Base-by-base conservation (phyloP, 2,329 filamentous ascomycete species). In the Ophiostoma novo-ulmi region DNA sequence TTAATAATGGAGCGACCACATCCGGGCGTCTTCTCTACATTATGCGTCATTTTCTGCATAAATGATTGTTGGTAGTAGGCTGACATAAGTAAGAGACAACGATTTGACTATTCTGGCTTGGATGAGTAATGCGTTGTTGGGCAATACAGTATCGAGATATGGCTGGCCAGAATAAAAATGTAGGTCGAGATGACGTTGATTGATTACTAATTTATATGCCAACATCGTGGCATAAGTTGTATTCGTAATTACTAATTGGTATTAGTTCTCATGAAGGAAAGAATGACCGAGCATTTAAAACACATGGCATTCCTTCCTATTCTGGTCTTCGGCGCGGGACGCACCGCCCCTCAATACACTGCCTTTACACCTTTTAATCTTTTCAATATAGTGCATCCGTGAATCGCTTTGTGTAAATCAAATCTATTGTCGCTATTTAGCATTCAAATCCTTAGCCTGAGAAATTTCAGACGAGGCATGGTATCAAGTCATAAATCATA, bases 401-500 rank as follows among this genome's bases (percentile, higher is more conserved):
- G 17, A n/a, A 48, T 20, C 2, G 44, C 5, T 20, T 20, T n/a
- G 6, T 48, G 44, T 58, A 58, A 17, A 58, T 26, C 52, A 26
- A 58, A 26, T 26, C 26, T 14, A 14, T 31, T 31, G 22, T 58
- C 11, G 52, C n/a, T 58, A 58, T 58, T 11, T 44, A 44, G 1
- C 8, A 22, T 2, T 11, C 52, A 26, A 58, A 26, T 22, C 17
- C 8, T 6, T n/a, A 58, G 52, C n/a, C 52, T 58, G n/a, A 4
- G 22, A 26, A 31, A 58, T 13, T 8, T 14, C 58, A 63, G 58
- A 35, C 58, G n/a, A 58, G n/a, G 26, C 14, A 63, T 31, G 58
- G 58, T 63, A 63, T 63, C 58, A 63, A 26, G 58, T 63, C 48
- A 69, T 36, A 44, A 70, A 68, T 68, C 66, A 71, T 68, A 58